Conservation (phyloP, 495 filamentous ascomycete genomes). For the Neurospora sp. region DNA sequence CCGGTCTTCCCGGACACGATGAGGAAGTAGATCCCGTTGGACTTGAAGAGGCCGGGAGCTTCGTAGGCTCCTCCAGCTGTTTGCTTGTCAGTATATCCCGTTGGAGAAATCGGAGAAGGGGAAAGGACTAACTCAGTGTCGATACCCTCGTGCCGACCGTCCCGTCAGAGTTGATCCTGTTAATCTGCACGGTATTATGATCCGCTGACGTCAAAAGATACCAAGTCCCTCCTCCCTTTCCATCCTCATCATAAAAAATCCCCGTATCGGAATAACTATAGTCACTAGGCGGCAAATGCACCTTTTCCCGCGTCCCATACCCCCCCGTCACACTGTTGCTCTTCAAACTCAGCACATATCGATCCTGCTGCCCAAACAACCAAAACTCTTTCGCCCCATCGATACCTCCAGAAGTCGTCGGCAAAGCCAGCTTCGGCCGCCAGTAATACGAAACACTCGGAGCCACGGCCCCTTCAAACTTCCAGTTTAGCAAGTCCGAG, state of each 20-base stretch:
- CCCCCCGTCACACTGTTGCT: no score
- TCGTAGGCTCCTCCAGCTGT: no score
- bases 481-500: constrained; percentile 37
- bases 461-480: constrained; percentile 25
- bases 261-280: constrained; percentile 39
- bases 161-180: constrained; percentile 1
- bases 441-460: constrained; percentile 31
- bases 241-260: constrained; percentile 34
- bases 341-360: no score
- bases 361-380: constrained; percentile 39
- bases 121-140: no score
- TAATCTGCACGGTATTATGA: constrained; percentile 39
- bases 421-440: constrained; percentile 32
- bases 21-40: no score
- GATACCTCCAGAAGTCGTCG: no score
- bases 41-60: no score
- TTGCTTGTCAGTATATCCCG: no score
- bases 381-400: constrained; percentile 7
- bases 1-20: no score
- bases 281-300: constrained; percentile 31
- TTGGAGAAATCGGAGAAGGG: no score
- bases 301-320: constrained; percentile 26
- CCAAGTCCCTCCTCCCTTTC: no score
- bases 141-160: no score
- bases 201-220: constrained; percentile 37